These are phyloP conservation scores for Dictyostelium discoideum DNA, from an alignment of 78 protist species.

Conservation along the genomic window DNA sequence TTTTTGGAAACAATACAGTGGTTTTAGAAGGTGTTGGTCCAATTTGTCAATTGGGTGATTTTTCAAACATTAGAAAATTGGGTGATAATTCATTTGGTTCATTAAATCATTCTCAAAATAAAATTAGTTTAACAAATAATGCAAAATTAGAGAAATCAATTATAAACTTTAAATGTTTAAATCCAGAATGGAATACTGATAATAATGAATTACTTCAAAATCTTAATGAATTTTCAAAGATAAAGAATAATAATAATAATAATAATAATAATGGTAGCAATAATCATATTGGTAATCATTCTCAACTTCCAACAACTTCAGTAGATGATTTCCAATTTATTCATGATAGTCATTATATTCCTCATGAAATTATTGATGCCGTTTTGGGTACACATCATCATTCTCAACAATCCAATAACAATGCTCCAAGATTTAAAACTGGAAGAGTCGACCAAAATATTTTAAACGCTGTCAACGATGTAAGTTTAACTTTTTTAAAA, in stretches of 20 bases:
- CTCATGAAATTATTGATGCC: constrained; percentile 1
- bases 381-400: constrained; percentile 12
- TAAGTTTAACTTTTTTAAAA: neutral
- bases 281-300: neutral
- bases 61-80: constrained; percentile 41
- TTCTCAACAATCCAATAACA: neutral
- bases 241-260: neutral
- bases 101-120: neutral
- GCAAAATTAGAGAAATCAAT: constrained; percentile 87
- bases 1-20: constrained; percentile 70
- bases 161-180: constrained; percentile 73
- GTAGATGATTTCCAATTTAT: constrained; percentile 21
- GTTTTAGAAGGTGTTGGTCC: constrained; percentile 79
- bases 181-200: constrained; percentile 64
- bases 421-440: neutral
- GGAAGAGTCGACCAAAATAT: constrained; percentile 15
- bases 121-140: constrained; percentile 25
- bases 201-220: constrained; percentile 29
- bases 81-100: constrained; percentile 35
- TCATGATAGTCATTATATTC: constrained; percentile 26
- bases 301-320: neutral
- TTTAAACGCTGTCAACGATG: constrained; percentile 26
- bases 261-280: too few relatives aligned
- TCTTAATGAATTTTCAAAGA: neutral
- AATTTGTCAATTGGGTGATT: constrained; percentile 81